Conservation (phyloP, 108 stramenopile species). For the Nitzschia palea region DNA sequence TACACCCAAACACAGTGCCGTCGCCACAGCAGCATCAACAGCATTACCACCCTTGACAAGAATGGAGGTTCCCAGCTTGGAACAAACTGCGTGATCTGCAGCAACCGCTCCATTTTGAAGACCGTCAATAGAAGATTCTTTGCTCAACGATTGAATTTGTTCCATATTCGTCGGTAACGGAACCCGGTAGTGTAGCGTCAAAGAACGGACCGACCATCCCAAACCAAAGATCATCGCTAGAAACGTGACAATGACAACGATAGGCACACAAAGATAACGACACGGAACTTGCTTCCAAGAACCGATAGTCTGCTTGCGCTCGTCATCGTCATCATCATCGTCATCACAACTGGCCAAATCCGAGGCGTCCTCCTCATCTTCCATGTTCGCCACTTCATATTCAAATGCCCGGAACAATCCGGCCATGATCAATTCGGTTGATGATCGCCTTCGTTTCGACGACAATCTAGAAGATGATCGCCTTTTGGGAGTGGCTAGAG, state of each 20-base stretch:
- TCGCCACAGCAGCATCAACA: slow-evolving; percentile 79
- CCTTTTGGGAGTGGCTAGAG: neutral
- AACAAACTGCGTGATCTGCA: slow-evolving; percentile 63
- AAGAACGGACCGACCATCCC: neutral
- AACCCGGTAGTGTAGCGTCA: neutral
- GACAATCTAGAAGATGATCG: neutral
- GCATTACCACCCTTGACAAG: slow-evolving; percentile 66
- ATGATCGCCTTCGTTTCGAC: neutral
- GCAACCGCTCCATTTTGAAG: slow-evolving; percentile 59
- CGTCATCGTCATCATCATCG: neutral
- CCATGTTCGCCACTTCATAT: neutral
- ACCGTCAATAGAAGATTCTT: slow-evolving; percentile 26
- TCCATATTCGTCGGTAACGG: neutral
- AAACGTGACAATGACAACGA: neutral
- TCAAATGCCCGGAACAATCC: neutral
- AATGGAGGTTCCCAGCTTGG: slow-evolving; percentile 47
- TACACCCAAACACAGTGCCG: slow-evolving; percentile 75
- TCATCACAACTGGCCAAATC: neutral
- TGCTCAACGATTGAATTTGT: neutral
- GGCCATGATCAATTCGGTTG: neutral
- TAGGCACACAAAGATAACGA: neutral
- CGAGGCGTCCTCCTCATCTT: neutral
- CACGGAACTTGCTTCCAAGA: neutral
- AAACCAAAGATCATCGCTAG: neutral
- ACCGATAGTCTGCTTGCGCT: neutral